A percentile compares a stretch with the other conserved stretches of the same genome.
phyloP scores from a whole-genome alignment of 179 eudicot genomes.

The Camellia oleifera region DNA sequence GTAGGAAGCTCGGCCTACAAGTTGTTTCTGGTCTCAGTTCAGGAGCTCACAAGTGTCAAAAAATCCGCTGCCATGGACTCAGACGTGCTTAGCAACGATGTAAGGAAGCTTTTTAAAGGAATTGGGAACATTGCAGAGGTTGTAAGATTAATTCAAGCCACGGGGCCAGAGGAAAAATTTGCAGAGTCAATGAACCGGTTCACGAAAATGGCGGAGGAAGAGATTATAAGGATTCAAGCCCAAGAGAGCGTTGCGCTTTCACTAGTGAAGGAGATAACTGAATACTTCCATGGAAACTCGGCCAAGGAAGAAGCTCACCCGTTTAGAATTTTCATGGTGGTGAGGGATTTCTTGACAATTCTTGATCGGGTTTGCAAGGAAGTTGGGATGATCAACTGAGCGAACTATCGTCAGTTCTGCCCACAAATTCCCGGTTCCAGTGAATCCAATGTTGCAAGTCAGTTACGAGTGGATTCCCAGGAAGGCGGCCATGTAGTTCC shows the following conservation, averaged over 20 bases:
- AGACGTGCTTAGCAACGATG: constrained; percentile 67
- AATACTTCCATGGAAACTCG: constrained; percentile 93
- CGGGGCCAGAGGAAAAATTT: constrained; percentile 39
- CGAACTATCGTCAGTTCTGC: constrained; percentile 60
- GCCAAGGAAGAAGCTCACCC: constrained; percentile 99
- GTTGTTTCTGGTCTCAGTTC: constrained; percentile 68
- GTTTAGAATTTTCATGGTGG: constrained; percentile 86
- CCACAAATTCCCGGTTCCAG: constrained; percentile 74
- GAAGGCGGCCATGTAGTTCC: constrained; percentile 39
- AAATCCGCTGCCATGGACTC: constrained; percentile 96
- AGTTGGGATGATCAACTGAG: constrained; percentile 78
- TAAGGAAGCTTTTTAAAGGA: constrained; percentile 62
- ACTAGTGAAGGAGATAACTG: constrained; percentile 88
- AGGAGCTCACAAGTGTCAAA: constrained; percentile 74
- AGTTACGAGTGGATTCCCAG: constrained; percentile 40
- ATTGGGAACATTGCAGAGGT: constrained; percentile 59
- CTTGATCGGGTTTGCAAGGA: constrained; percentile 91
- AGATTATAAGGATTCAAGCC: constrained; percentile 71
- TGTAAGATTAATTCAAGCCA: constrained; percentile 38
- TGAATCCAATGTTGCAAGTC: constrained; percentile 64
- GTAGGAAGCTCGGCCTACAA: constrained; percentile 77
- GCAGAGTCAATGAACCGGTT: constrained; percentile 66
- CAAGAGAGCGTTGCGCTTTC: constrained; percentile 86
- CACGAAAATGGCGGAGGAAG: constrained; percentile 68
- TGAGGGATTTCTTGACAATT: constrained; percentile 67